A percentile compares a stretch with the other conserved stretches of the same genome.
phyloP scores from a whole-genome alignment of 2,329 filamentous ascomycete genomes.

The Aspergillus brasiliensis region DNA sequence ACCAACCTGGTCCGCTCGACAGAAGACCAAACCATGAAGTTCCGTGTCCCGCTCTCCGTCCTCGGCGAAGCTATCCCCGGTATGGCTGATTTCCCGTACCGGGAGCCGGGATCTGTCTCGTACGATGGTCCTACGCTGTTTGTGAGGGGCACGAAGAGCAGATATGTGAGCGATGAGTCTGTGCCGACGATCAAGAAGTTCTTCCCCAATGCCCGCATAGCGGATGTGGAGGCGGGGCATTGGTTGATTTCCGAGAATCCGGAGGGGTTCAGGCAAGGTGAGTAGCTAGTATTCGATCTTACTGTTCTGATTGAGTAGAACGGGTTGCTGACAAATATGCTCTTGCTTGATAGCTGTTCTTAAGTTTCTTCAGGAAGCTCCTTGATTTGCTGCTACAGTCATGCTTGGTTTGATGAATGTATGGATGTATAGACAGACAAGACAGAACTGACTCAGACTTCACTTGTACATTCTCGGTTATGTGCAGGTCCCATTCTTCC shows the following conservation, averaged over 20 bases:
- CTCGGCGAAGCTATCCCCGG: constrained; percentile 69
- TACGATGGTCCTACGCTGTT: constrained; percentile 82
- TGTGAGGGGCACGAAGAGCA: constrained; percentile 53
- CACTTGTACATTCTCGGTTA: background rate
- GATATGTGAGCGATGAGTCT: constrained; percentile 44
- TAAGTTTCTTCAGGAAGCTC: constrained; percentile 33
- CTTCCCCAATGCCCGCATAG: constrained; percentile 44
- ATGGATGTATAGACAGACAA: background rate
- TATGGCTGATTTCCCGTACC: constrained; percentile 88
- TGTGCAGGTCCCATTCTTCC: background rate
- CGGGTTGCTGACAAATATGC: background rate
- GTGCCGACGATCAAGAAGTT: constrained; percentile 45
- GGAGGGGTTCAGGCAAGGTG: constrained; percentile 45
- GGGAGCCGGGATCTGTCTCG: constrained; percentile 64
- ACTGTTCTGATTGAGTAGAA: background rate
- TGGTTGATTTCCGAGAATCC: constrained; percentile 50
- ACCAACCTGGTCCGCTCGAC: constrained; percentile 71
- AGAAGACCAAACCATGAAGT: constrained; percentile 63
- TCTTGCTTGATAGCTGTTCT: constrained; percentile 31
- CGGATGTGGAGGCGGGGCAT: constrained; percentile 46
- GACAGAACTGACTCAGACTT: background rate
- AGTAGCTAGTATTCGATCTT: constrained; percentile 8
- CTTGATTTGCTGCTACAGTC: constrained; percentile 10
- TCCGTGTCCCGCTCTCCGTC: constrained; percentile 75
- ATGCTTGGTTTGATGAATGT: too few relatives aligned